These are phyloP conservation scores for Cercospora janseana DNA, from an alignment of 2,329 filamentous ascomycete species.

Conservation along the genomic window DNA sequence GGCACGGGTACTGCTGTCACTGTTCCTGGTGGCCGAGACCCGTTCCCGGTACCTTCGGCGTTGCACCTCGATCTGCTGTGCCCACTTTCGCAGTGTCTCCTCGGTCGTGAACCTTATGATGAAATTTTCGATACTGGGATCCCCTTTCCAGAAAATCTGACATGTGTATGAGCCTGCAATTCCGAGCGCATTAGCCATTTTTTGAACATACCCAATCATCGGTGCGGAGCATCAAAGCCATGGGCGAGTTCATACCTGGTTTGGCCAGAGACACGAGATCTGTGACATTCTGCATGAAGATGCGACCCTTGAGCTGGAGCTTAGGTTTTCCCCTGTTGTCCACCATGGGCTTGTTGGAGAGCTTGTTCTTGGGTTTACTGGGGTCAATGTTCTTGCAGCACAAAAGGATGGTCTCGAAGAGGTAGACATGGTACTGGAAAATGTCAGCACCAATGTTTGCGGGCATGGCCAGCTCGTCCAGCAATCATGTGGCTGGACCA, in stretches of 20 bases:
- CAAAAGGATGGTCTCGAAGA: slow-evolving; percentile 91
- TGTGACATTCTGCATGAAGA: slow-evolving; percentile 99
- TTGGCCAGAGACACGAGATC: slow-evolving; percentile 86
- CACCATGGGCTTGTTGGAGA: slow-evolving; percentile 68
- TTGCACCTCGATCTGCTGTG: slow-evolving; percentile 72
- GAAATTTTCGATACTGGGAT: slow-evolving; percentile 93
- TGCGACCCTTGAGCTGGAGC: slow-evolving; percentile 90
- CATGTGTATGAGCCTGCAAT: slow-evolving; percentile 80
- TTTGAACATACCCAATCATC: slow-evolving; percentile 33
- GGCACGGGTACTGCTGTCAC: slow-evolving; percentile 27
- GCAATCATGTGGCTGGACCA: neutral
- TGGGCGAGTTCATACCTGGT: slow-evolving; percentile 62
- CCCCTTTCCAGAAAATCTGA: slow-evolving; percentile 98
- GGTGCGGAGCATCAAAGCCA: slow-evolving; percentile 23
- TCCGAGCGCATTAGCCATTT: slow-evolving; percentile 25
- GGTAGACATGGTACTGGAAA: slow-evolving; percentile 86
- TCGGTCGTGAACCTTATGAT: slow-evolving; percentile 91
- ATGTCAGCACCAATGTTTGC: neutral
- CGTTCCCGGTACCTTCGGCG: slow-evolving; percentile 53
- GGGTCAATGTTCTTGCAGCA: slow-evolving; percentile 94
- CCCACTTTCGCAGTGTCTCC: slow-evolving; percentile 92
- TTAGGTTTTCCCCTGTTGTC: slow-evolving; percentile 72
- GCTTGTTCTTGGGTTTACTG: slow-evolving; percentile 71
- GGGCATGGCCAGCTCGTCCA: neutral
- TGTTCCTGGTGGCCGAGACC: slow-evolving; percentile 48